Percentiles rank a stretch among this genome's conserved stretches.
Evolutionary conservation across 2,329 filamentous ascomycete species (phyloP).

Genomic region (Harringtonia lauricola): DNA sequence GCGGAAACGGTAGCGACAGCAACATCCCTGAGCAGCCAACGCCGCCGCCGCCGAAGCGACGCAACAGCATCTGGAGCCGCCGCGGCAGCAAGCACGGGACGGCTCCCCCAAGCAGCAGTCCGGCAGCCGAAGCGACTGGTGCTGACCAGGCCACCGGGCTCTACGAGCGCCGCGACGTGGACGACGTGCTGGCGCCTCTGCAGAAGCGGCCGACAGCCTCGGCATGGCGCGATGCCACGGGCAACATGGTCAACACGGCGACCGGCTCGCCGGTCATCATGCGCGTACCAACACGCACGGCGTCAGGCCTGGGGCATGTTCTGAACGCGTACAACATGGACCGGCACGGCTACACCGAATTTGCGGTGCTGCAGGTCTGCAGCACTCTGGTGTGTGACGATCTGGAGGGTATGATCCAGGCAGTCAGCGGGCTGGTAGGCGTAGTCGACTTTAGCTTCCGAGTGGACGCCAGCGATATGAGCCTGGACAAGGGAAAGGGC

Average conservation of each 20-base stretch:
- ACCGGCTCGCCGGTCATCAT: slow-evolving; percentile 5
- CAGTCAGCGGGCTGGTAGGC: slow-evolving; percentile 57
- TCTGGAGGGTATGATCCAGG: slow-evolving; percentile 48
- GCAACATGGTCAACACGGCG: slow-evolving; percentile 4
- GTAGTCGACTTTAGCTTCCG: slow-evolving; percentile 66
- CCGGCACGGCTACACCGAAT: slow-evolving; percentile 63
- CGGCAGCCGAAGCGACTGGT: too few species aligned
- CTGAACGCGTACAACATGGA: slow-evolving; percentile 53
- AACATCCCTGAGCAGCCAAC: too few species aligned
- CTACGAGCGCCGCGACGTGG: too few species aligned
- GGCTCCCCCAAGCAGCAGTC: neutral
- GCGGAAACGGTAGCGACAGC: neutral
- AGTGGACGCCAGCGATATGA: slow-evolving; percentile 21
- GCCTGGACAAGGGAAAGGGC: slow-evolving; percentile 10
- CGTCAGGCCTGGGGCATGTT: slow-evolving; percentile 27
- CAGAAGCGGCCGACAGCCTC: too few species aligned
- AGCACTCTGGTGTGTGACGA: slow-evolving; percentile 60
- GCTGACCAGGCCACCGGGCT: too few species aligned
- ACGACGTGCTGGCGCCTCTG: too few species aligned
- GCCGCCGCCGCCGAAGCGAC: neutral
- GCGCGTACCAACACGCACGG: slow-evolving; percentile 3
- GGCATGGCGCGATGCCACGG: slow-evolving; percentile 7
- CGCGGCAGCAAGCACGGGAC: neutral
- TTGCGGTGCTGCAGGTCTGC: slow-evolving; percentile 64
- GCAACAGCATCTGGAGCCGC: neutral